Evolutionary conservation across 495 filamentous ascomycete species (phyloP).

Genomic region (Penicillium silybi): DNA sequence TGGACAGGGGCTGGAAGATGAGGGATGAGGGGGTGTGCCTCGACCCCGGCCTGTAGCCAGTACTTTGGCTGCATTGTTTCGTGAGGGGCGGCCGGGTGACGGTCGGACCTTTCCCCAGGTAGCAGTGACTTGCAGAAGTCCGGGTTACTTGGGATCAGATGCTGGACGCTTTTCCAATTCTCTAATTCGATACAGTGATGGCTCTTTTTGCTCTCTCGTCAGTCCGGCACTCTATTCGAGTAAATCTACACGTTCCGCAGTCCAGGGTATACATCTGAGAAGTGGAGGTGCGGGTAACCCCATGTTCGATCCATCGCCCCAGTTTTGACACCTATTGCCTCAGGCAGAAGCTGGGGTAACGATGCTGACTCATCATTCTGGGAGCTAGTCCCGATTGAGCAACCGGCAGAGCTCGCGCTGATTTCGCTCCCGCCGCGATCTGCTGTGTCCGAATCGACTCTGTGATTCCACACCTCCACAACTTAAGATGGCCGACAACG

Average conservation of each 20-base stretch:
- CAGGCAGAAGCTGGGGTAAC: conserved; percentile 18
- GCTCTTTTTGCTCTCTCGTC: neutral
- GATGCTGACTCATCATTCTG: conserved; percentile 12
- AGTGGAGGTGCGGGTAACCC: conserved; percentile 1
- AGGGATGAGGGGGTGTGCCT: conserved; percentile 10
- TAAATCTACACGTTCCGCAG: neutral
- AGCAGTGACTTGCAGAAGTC: conserved; percentile 4
- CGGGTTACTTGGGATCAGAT: neutral
- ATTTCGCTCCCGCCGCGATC: conserved; percentile 7
- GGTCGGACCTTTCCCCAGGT: conserved; percentile 4
- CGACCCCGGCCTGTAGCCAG: conserved; percentile 16
- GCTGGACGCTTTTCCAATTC: neutral
- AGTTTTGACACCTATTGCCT: neutral
- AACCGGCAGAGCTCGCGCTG: conserved; percentile 17
- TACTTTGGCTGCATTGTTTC: conserved; percentile 8
- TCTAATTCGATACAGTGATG: neutral
- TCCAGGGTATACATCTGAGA: neutral
- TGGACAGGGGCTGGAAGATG: neutral
- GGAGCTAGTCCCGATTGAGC: conserved; percentile 19
- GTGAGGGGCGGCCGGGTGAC: neutral
- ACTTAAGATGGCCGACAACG: conserved; percentile 64
- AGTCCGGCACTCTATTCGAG: neutral
- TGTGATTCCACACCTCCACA: conserved; percentile 2
- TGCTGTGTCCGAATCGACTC: neutral
- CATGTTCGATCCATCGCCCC: conserved; percentile 1